phyloP scores from a whole-genome alignment of 228 moss, liverwort and hornwort genomes.

The Sphagnum magellanicum region DNA sequence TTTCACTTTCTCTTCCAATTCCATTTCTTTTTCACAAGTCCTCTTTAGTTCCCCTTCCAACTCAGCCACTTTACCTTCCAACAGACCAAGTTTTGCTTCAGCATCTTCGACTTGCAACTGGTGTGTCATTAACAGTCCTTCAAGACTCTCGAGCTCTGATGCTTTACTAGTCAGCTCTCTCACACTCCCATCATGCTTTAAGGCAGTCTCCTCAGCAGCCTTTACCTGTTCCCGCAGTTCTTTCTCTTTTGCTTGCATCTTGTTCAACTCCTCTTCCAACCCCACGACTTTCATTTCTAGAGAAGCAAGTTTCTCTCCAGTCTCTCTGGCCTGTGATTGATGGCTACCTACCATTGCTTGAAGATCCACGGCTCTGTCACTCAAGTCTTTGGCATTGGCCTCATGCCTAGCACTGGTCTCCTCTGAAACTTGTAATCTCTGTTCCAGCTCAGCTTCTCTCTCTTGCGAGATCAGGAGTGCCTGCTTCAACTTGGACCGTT shows the following conservation, averaged over 20 bases:
- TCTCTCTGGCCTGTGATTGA: not conserved
- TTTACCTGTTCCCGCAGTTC: not conserved
- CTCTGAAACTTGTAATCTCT: not conserved
- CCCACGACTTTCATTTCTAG: not conserved
- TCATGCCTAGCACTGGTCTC: conserved; percentile 20
- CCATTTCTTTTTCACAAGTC: not conserved
- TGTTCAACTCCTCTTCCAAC: not conserved
- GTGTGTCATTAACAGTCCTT: too few relatives aligned
- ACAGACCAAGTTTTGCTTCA: not conserved
- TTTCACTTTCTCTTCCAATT: conserved; percentile 21
- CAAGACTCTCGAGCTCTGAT: not conserved
- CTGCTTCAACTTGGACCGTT: not conserved
- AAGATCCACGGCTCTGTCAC: conserved; percentile 10
- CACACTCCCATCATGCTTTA: conserved; percentile 26
- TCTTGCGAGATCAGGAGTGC: not conserved
- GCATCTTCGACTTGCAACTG: not conserved
- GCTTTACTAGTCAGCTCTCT: not conserved
- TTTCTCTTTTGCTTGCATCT: not conserved
- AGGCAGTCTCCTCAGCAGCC: conserved; percentile 15
- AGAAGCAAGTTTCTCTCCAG: not conserved
- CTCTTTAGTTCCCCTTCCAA: not conserved
- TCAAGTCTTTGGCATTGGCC: conserved; percentile 7
- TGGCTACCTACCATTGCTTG: not conserved
- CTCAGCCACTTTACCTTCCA: not conserved
- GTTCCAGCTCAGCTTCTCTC: not conserved